These are phyloP conservation scores for Pseudophaeomoniella oleicola DNA, from an alignment of 2,329 filamentous ascomycete species.

Conservation along the genomic window DNA sequence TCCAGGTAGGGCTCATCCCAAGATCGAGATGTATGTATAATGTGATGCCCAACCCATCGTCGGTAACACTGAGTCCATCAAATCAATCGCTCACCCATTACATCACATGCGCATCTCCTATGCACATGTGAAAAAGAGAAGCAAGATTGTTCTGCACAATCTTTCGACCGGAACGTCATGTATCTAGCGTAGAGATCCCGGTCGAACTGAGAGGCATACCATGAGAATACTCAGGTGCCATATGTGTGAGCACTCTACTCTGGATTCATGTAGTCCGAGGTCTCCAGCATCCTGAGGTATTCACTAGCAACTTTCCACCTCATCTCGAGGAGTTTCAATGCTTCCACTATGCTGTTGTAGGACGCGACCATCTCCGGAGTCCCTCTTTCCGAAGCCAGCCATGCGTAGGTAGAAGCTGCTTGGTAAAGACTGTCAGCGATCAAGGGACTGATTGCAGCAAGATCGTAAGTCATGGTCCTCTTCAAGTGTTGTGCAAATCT, in stretches of 20 bases:
- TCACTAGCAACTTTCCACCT: constrained; percentile 12
- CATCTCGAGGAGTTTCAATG: constrained; percentile 7
- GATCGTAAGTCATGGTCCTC: constrained; percentile 6
- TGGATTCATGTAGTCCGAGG: neutral
- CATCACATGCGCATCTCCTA: too few relatives aligned
- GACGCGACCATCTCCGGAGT: constrained; percentile 8
- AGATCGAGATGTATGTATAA: too few relatives aligned
- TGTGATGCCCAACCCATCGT: too few relatives aligned
- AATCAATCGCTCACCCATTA: too few relatives aligned
- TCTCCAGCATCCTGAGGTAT: constrained; percentile 12
- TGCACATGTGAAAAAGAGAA: too few relatives aligned
- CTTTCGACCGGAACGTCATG: too few relatives aligned
- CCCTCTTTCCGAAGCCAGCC: constrained; percentile 18
- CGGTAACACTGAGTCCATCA: too few relatives aligned
- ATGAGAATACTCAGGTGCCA: too few relatives aligned
- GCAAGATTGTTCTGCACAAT: too few relatives aligned
- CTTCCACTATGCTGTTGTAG: constrained; percentile 7
- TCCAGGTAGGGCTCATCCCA: too few relatives aligned
- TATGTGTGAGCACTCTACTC: neutral
- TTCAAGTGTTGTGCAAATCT: constrained; percentile 7
- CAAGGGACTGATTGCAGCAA: constrained; percentile 10
- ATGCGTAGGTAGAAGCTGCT: constrained; percentile 18
- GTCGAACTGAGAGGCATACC: too few relatives aligned
- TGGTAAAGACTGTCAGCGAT: constrained; percentile 19
- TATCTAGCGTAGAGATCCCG: too few relatives aligned